Evolutionary conservation across 1,139 yeast genomes (phyloP).

Genomic region (Yamadazyma triangularis): DNA sequence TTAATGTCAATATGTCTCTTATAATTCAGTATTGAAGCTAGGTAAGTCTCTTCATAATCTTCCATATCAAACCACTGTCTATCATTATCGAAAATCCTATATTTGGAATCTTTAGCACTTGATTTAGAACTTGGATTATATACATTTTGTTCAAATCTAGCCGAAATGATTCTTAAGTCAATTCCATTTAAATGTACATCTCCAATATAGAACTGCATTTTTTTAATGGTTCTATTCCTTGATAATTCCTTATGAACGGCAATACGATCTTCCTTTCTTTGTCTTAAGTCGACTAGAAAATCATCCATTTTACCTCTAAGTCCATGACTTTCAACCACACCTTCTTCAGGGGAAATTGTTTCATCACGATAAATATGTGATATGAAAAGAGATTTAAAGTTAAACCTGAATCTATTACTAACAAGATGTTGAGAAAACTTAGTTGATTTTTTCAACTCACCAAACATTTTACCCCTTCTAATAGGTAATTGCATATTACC

Average conservation of each 20-base stretch:
- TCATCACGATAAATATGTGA: slow-evolving; percentile 37
- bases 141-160: slow-evolving; percentile 26
- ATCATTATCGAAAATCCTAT: slow-evolving; percentile 31
- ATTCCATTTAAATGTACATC: slow-evolving; percentile 38
- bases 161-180: slow-evolving; percentile 35
- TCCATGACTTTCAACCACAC: slow-evolving; percentile 35
- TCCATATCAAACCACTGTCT: slow-evolving; percentile 38
- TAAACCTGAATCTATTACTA: slow-evolving; percentile 39
- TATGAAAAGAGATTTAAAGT: slow-evolving; percentile 34
- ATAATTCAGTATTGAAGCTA: slow-evolving; percentile 21
- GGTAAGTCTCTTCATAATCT: slow-evolving; percentile 39
- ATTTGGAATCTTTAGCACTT: slow-evolving; percentile 14
- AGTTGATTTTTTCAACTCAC: slow-evolving; percentile 28
- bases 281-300: slow-evolving; percentile 41
- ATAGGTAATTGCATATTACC: slow-evolving; percentile 42
- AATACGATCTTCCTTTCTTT: slow-evolving; percentile 39
- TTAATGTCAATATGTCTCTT: slow-evolving; percentile 20
- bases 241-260: slow-evolving; percentile 29
- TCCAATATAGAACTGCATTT: slow-evolving; percentile 43
- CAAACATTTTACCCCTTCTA: slow-evolving; percentile 36
- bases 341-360: slow-evolving; percentile 16
- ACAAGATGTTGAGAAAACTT: slow-evolving; percentile 42
- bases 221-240: slow-evolving; percentile 27
- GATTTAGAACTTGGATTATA: slow-evolving; percentile 11
- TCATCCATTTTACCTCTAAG: slow-evolving; percentile 36